Evolutionary conservation across 306 rosid genomes (phyloP), one percentile per base, ranked within the genome.

Genomic region (Bauhinia variegata): DNA sequence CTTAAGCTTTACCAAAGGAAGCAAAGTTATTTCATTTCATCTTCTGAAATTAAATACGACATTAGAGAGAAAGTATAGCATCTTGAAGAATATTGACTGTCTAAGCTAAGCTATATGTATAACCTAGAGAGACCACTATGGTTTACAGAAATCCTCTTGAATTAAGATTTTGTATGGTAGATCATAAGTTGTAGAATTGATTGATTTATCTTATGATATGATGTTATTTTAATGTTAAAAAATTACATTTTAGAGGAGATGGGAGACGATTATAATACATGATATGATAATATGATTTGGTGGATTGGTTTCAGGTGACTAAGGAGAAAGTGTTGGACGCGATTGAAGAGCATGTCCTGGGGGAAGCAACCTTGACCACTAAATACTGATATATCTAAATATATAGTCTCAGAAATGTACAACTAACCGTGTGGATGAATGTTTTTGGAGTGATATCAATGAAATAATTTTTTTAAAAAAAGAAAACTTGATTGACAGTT

Each of bases 281-380:
- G n/a, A n/a, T n/a, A n/a, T n/a, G n/a, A n/a, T n/a, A n/a, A n/a
- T n/a, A n/a, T n/a, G n/a, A n/a, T n/a, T 54, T 60, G 60, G 38
- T 39, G 49, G 13, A 37, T 8, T 17, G 50, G 13, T 52, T 57
- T 44, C 60, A 91, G 97, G 89, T 78, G 41, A 83, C 92, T 10
- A 92, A 87, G 85, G 96, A 87, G 8, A 92, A 82, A 82, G 13
- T 83, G 62, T 51, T 89, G 82, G 96, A 89, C 0, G 66, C 83
- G 1, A 80, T 77, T 14, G 68, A 72, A 58, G 96, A 91, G 62
- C 95, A 92, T 70, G 89, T 84, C 38, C 54, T 89, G 6, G 95
- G 88, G 63, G 95, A 92, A 75, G 83, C 96, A 0, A 73, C 23
- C 6, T 60, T 89, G 41, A 59, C 64, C 38, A 92, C 92, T 23